Percentiles rank a stretch among this genome's conserved stretches.
phyloP scores from a whole-genome alignment of 139 green algal genomes.

The Micractinium sp. region DNA sequence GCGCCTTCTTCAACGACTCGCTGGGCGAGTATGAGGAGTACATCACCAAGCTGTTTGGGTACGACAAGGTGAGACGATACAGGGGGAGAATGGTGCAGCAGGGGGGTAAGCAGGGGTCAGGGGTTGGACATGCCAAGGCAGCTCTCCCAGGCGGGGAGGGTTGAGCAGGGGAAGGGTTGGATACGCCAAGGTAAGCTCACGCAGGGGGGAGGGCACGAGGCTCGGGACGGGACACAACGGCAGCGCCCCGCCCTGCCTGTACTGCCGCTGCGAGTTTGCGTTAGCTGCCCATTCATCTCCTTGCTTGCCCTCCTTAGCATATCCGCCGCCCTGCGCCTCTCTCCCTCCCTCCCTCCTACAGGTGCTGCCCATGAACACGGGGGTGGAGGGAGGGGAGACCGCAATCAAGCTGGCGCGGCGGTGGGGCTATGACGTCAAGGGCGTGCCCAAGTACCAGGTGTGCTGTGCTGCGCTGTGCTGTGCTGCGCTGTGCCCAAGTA shows the following conservation, averaged over 20 bases:
- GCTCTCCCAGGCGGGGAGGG: too few relatives aligned
- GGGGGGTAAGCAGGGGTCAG: too few relatives aligned
- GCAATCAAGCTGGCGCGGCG: constrained; percentile 94
- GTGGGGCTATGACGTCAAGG: constrained; percentile 92
- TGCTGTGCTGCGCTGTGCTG: background rate
- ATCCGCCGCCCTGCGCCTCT: too few relatives aligned
- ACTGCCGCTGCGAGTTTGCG: too few relatives aligned
- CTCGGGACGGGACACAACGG: too few relatives aligned
- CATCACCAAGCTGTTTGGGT: constrained; percentile 91
- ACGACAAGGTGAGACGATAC: constrained; percentile 81
- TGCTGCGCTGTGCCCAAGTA: constrained; percentile 54
- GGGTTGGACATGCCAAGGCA: too few relatives aligned
- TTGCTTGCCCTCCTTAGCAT: too few relatives aligned
- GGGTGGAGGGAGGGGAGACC: constrained; percentile 97
- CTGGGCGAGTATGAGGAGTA: constrained; percentile 95
- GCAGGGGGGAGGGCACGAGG: too few relatives aligned
- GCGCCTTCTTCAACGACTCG: constrained; percentile 97
- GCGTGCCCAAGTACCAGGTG: constrained; percentile 80
- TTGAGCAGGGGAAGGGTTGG: too few relatives aligned
- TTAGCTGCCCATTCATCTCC: background rate
- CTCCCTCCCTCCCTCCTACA: background rate
- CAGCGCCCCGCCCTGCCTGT: too few relatives aligned
- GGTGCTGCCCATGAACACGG: constrained; percentile 97
- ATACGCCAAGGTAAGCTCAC: too few relatives aligned
- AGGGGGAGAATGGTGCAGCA: too few relatives aligned